Base-by-base conservation (phyloP, 2,329 filamentous ascomycete genomes). In the Cladosporium halotolerans region DNA sequence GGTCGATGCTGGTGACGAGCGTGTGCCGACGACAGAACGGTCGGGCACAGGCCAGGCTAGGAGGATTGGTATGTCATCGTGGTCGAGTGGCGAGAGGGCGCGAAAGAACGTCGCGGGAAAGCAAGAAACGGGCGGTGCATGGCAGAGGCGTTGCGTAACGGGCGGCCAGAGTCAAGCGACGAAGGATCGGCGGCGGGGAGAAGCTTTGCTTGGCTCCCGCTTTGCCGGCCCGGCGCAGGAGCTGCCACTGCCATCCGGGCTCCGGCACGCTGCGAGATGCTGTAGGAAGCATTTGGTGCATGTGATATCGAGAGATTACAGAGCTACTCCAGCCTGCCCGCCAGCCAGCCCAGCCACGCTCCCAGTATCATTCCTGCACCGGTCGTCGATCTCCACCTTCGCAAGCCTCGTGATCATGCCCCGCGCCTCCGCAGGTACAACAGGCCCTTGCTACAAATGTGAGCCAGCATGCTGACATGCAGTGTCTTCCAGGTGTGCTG, bases 401-500 rank as follows among this genome's bases (percentile, higher is more conserved):
- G 7, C 23, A 28, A 28, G 13, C 36, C 16, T 39, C 16, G 36
- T 39, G 36, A 39, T 13, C 13, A 53, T 53, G 50, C 50, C 50
- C 2, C 50, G 50, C 14, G 50, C 50, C 11, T 43, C 45, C 40
- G 42, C 50, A 53, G 50, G 50, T 53, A 39, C 36, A n/a, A 34
- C n/a, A 43, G 40, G 23, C 36, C n/a, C 8, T n/a, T 13, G n/a
- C 36, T 14, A 18, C 11, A 2, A 14, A n/a, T 8, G n/a, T 11
- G 13, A 39, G 6, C 36, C 19, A 14, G 16, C 42, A 5, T 11
- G 34, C 34, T 36, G 34, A 36, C 34, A 11, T 39, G 16, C 36
- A 14, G n/a, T 39, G 8, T 9, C 36, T 39, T 39, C 6, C 23
- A 78, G 87, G 87, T 57, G 84, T 88, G 28, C 79, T 92, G 59